Percentiles rank a stretch among this genome's conserved stretches.
Evolutionary conservation across 768 basidiomycete species (phyloP).

Genomic region (Lentinula detonsa): DNA sequence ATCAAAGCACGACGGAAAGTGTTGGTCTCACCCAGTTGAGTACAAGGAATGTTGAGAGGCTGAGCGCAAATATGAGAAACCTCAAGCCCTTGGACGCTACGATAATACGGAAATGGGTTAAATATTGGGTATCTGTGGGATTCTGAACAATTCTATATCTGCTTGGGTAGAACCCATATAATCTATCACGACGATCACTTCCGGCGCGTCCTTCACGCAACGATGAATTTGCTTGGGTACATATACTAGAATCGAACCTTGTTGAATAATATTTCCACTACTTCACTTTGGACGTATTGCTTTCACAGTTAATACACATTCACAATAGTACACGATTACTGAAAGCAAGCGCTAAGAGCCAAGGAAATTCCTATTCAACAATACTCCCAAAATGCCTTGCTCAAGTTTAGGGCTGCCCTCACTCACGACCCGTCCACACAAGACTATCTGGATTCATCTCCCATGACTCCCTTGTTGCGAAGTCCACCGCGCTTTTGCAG

Average conservation of each 20-base stretch:
- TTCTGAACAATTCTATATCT: background rate
- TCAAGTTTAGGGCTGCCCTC: slow-evolving; percentile 7
- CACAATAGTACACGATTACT: too few relatives aligned
- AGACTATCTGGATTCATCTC: background rate
- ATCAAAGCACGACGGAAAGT: background rate
- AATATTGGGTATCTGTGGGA: background rate
- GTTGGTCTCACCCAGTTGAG: background rate
- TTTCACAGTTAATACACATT: too few relatives aligned
- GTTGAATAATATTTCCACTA: too few relatives aligned
- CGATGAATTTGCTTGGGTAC: too few relatives aligned
- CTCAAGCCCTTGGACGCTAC: background rate
- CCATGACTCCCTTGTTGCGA: background rate
- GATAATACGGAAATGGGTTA: background rate
- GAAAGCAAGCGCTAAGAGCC: background rate
- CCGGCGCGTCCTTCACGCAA: too few relatives aligned
- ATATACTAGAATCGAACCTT: too few relatives aligned
- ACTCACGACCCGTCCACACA: too few relatives aligned
- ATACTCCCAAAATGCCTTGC: slow-evolving; percentile 8
- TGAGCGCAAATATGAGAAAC: background rate
- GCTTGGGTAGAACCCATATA: too few relatives aligned
- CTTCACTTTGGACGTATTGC: too few relatives aligned
- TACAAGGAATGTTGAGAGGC: background rate
- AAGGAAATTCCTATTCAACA: slow-evolving; percentile 5
- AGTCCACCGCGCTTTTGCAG: background rate
- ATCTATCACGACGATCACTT: too few relatives aligned